phyloP scores from a whole-genome alignment of 805 yeast species.

The Candida nitratophila region DNA sequence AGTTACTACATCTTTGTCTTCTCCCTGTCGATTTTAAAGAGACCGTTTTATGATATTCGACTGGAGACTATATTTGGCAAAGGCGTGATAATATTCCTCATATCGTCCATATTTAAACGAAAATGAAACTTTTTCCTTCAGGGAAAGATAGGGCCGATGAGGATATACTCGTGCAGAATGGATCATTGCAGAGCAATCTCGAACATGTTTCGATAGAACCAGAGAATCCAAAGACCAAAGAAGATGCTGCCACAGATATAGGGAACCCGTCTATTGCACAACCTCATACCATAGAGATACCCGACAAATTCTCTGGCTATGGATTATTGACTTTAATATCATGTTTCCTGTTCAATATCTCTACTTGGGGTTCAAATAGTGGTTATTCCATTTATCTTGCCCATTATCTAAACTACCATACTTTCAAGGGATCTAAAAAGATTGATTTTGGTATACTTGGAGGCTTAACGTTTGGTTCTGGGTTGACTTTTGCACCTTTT shows the following conservation, averaged over 20 bases:
- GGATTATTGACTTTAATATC: conserved; percentile 40
- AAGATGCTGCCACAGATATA: neutral
- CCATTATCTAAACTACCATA: conserved; percentile 41
- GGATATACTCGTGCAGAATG: too few species aligned
- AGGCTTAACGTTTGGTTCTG: conserved; percentile 56
- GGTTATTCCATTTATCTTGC: conserved; percentile 61
- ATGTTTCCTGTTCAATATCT: conserved; percentile 42
- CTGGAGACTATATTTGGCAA: too few species aligned
- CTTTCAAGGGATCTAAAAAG: conserved; percentile 47
- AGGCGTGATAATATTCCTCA: too few species aligned
- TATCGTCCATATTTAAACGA: too few species aligned
- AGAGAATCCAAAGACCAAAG: neutral
- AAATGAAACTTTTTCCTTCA: too few species aligned
- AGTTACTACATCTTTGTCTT: too few species aligned
- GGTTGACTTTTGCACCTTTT: conserved; percentile 42
- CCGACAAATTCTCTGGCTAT: conserved; percentile 71
- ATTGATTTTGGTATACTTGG: conserved; percentile 62
- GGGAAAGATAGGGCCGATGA: too few species aligned
- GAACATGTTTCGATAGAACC: too few species aligned
- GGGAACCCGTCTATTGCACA: neutral
- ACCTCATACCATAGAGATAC: conserved; percentile 13
- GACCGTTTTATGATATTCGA: too few species aligned
- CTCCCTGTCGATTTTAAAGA: too few species aligned
- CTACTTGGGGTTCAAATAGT: conserved; percentile 70
- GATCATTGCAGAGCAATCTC: too few species aligned